Percentiles rank a stretch among this genome's conserved stretches.
Conservation (phyloP, 2,329 filamentous ascomycete genomes). For the Exophiala aquamarina region DNA sequence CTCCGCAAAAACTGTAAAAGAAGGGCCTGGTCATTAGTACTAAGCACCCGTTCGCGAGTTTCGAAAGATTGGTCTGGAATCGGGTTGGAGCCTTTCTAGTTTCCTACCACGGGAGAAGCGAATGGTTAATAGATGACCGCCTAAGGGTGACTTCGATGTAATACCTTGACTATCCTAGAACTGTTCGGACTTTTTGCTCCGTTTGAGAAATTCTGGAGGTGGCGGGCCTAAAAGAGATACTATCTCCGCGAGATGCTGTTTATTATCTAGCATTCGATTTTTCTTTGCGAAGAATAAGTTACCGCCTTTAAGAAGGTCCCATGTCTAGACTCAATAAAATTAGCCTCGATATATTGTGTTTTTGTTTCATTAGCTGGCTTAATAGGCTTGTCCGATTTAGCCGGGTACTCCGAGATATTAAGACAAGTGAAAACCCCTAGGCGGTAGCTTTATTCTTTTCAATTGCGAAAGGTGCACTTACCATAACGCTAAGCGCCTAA, state of each 20-base stretch:
- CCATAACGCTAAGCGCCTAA: slow-evolving; percentile 33
- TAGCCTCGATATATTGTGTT: too few relatives aligned
- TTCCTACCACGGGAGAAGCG: slow-evolving; percentile 24
- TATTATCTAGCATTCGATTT: slow-evolving; percentile 15
- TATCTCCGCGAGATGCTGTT: slow-evolving; percentile 24
- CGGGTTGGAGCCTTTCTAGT: slow-evolving; percentile 13
- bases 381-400: neutral
- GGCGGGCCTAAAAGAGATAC: slow-evolving; percentile 20
- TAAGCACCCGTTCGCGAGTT: slow-evolving; percentile 7
- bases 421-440: too few relatives aligned
- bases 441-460: too few relatives aligned
- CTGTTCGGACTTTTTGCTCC: slow-evolving; percentile 13
- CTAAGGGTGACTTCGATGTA: slow-evolving; percentile 1
- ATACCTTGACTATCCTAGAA: slow-evolving; percentile 23
- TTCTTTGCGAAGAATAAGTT: slow-evolving; percentile 19
- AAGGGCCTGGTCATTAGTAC: slow-evolving; percentile 16
- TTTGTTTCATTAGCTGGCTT: neutral
- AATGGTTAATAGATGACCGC: neutral
- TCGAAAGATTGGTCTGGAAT: slow-evolving; percentile 19
- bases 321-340: too few relatives aligned
- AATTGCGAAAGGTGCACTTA: slow-evolving; percentile 19
- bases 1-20: slow-evolving; percentile 21
- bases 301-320: slow-evolving; percentile 21
- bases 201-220: slow-evolving; percentile 15
- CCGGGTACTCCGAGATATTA: too few relatives aligned